These are phyloP conservation scores for Colletotrichum neosansevieriae DNA, from an alignment of 2,329 filamentous ascomycete genomes.

Conservation along the genomic window DNA sequence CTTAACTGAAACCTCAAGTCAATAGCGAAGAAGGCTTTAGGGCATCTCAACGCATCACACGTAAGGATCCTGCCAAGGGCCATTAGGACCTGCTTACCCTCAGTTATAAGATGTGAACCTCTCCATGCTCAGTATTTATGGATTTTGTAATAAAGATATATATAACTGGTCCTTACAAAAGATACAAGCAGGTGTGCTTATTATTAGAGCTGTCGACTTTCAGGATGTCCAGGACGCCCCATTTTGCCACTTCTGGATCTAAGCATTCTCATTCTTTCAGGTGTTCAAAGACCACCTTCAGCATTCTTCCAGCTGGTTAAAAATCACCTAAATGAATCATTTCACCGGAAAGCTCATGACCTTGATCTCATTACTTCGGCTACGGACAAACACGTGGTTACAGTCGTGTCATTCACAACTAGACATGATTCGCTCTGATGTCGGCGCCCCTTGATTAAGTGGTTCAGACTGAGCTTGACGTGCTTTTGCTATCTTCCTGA, in stretches of 20 bases:
- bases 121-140: background rate
- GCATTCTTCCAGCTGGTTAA: background rate
- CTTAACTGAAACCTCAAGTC: no score
- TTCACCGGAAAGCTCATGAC: background rate
- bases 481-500: background rate
- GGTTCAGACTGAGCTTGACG: background rate
- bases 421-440: background rate
- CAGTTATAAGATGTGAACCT: background rate
- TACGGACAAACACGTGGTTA: background rate
- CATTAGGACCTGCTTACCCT: no score
- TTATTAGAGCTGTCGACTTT: background rate
- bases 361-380: background rate
- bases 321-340: background rate
- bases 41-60: no score
- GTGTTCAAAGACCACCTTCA: background rate
- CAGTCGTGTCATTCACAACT: background rate
- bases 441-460: background rate
- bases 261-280: background rate
- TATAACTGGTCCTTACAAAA: background rate
- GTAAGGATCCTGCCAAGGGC: no score
- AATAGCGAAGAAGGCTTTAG: no score
- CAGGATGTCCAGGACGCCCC: background rate
- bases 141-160: background rate
- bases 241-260: background rate
- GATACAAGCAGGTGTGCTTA: background rate